Base-by-base conservation (phyloP, 257 asterid genomes). In the Jasminum sambac region DNA sequence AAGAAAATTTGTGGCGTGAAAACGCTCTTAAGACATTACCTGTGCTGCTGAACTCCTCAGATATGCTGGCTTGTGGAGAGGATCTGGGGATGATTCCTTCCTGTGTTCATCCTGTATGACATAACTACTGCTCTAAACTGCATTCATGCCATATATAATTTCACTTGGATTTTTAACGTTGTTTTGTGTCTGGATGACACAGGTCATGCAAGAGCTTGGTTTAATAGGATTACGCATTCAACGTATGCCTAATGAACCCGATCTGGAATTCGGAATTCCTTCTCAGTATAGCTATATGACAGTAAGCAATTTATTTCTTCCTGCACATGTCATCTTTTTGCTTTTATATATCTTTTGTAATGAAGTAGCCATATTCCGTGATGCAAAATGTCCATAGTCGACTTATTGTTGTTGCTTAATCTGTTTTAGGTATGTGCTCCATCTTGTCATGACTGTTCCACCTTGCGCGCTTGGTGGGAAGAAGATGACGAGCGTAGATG, bases 391-490 rank as follows among this genome's bases (percentile, higher is more conserved):
- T 38, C 5, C 8, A 25, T 57, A n/a, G 16, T 55, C 30, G 23
- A 55, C 21, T 19, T 10, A 55, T 55, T 5, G 16, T 19, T 8
- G 14, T 21, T 55, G 62, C 62, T 55, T 21, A 58, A 8, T 48
- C 64, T 64, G 7, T 41, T 43, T 73, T 61, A 93, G 99, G 98
- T 94, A n/a, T 84, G 89, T 77, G 99, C 99, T 74, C 99, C 98
- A 43, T 94, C 99, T 9, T 94, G 99, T 73, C 98, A 94, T 34
- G 99, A 94, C 81, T 91, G 99, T 63, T 91, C 98, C 63, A 89
- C 99, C 41, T 87, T 95, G 17, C 96, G 98, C 50, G 99, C 96
- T 41, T 94, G 99, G 99, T 94, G 99, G 99, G 98, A 94, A 85
- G 99, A 94, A 83, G 96, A 94, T 57, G 98, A 85, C 66, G 98